Base-by-base conservation (phyloP, 2,329 filamentous ascomycete genomes). In the Beauveria sp. region DNA sequence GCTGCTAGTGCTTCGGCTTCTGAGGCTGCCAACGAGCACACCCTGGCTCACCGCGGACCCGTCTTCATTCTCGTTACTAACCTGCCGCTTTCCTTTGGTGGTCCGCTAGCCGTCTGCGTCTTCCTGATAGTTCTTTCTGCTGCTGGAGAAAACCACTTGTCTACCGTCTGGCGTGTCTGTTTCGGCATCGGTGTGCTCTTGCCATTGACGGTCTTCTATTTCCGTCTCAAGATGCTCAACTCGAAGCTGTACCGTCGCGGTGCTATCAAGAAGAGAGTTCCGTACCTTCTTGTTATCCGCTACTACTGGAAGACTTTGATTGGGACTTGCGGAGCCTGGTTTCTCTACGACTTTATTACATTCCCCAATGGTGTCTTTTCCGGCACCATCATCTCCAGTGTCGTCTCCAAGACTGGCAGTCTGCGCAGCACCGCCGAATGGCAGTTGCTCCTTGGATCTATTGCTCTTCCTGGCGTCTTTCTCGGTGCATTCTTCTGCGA, bases 231-330 rank as follows among this genome's bases (percentile, higher is more conserved):
- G 63, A 79, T 80, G 74, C 70, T 80, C 53, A 83, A 77, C 70
- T 83, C 72, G 53, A 79, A 72, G 67, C 79, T 80, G 12, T 81
- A 80, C 63, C 76, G 76, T 28, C 78, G 78, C 2, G 78, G 80
- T 4, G 81, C 81, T 0, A 84, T 84, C 69, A 81, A 83, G 66
- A 71, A 67, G 22, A 69, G 70, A 8, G 77, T 84, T 0, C 79
- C 82, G 0, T 81, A 84, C 63, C 65, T 68, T 1, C 72, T 84
- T 0, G 75, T 82, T 6, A 43, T 81, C 10, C 73, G 73, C 22
- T 84, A 78, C 67, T 84, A 84, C 70, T 84, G 82, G 81, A 79
- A 76, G 65, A 71, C 76, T 2, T 69, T 85, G 12, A 70, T 80
- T 37, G 80, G 82, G 10, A 82, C 81, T 10, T 80, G 76, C 59